Conservation (phyloP, 2,329 filamentous ascomycete species). For the Diplodia scrobiculata region DNA sequence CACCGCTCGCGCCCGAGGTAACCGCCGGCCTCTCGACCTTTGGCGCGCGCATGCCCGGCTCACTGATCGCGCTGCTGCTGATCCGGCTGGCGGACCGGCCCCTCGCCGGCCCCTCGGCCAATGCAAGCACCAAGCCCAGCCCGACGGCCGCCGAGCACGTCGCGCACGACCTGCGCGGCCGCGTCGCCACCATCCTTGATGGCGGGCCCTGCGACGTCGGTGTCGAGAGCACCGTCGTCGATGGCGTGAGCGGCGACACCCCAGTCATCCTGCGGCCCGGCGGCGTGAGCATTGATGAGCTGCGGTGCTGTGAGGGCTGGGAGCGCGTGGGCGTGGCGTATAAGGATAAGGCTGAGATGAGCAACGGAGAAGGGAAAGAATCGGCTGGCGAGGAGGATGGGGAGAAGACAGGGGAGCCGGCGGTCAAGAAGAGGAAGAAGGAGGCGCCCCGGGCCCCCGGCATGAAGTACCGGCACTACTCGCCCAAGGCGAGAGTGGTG, state of each 20-base stretch:
- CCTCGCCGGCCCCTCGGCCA: constrained; percentile 88
- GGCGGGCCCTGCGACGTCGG: constrained; percentile 85
- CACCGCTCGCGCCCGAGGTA: constrained; percentile 81
- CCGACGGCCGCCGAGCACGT: constrained; percentile 91
- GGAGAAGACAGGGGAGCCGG: constrained; percentile 63
- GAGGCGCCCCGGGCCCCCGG: constrained; percentile 78
- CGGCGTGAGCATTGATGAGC: constrained; percentile 78
- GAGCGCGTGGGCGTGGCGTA: constrained; percentile 76
- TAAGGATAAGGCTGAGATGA: constrained; percentile 70
- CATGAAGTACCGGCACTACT: constrained; percentile 99
- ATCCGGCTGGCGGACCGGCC: constrained; percentile 77
- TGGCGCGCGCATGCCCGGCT: constrained; percentile 85
- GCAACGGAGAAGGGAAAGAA: constrained; percentile 57
- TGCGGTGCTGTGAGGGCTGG: constrained; percentile 77
- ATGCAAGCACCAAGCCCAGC: constrained; percentile 89
- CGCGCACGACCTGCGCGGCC: constrained; percentile 75
- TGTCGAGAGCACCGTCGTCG: constrained; percentile 95
- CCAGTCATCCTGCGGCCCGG: constrained; percentile 84
- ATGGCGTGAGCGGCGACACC: constrained; percentile 77
- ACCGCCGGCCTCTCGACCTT: constrained; percentile 84
- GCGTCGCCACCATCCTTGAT: constrained; percentile 84
- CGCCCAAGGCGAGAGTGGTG: constrained; percentile 81
- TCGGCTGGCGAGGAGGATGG: constrained; percentile 56
- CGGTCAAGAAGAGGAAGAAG: constrained; percentile 34
- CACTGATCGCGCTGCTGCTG: constrained; percentile 81